A percentile compares a stretch with the other conserved stretches of the same genome.
These are phyloP conservation scores for Porphyra umbilicalis DNA, from an alignment of 31 red algal species.

Conservation along the genomic window DNA sequence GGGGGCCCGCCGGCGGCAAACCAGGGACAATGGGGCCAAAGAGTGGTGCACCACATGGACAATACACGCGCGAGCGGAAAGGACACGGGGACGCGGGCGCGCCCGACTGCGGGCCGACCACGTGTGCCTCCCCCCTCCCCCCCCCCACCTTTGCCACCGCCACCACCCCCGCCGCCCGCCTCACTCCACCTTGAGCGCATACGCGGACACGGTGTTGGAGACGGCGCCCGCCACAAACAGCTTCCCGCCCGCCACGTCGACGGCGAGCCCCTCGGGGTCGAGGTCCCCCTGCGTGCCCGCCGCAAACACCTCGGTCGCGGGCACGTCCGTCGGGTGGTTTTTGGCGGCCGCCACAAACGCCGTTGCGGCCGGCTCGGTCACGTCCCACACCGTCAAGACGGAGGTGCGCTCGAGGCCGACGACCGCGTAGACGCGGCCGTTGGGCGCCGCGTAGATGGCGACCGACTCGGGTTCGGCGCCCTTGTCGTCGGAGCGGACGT, in stretches of 20 bases:
- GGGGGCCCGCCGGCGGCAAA: too few relatives aligned
- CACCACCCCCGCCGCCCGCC: too few relatives aligned
- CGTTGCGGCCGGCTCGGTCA: conserved; percentile 23
- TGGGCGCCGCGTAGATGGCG: conserved; percentile 16
- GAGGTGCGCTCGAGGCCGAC: conserved; percentile 57
- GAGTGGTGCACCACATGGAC: too few relatives aligned
- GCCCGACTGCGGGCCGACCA: too few relatives aligned
- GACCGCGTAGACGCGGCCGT: conserved; percentile 27
- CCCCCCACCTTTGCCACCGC: too few relatives aligned
- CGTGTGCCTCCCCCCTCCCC: too few relatives aligned
- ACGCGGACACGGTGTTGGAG: conserved; percentile 46
- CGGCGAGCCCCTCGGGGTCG: conserved; percentile 50
- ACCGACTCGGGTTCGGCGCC: conserved; percentile 65
- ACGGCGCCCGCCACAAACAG: conserved; percentile 49
- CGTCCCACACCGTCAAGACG: conserved; percentile 62
- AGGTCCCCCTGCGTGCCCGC: conserved; percentile 43
- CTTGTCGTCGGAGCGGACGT: conserved; percentile 72
- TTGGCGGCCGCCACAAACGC: conserved; percentile 41
- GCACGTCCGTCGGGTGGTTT: conserved; percentile 41
- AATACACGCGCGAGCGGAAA: too few relatives aligned
- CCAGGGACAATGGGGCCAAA: too few relatives aligned
- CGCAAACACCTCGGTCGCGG: conserved; percentile 35
- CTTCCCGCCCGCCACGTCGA: conserved; percentile 23
- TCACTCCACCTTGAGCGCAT: conserved; percentile 47
- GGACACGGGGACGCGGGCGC: too few relatives aligned